phyloP scores from a whole-genome alignment of 257 asterid genomes.

The Lavandula angustifolia region DNA sequence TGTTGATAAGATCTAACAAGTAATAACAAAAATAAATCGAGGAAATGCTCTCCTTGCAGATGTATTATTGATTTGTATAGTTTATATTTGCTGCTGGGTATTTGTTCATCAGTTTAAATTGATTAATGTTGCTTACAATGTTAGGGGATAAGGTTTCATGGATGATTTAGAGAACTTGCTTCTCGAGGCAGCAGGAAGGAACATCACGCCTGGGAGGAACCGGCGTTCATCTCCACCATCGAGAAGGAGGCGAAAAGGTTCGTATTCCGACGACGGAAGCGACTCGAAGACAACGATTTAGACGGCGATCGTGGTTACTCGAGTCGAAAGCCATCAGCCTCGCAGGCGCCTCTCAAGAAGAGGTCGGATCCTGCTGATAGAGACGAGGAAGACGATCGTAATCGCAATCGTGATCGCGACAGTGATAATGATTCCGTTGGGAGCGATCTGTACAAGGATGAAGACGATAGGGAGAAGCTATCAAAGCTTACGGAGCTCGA shows the following conservation, averaged over 20 bases:
- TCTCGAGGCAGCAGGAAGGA: slow-evolving; percentile 93
- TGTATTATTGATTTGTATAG: slow-evolving; percentile 9
- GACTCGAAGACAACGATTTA: slow-evolving; percentile 80
- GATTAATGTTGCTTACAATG: slow-evolving; percentile 21
- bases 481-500: slow-evolving; percentile 84
- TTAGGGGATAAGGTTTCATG: slow-evolving; percentile 42
- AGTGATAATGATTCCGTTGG: slow-evolving; percentile 96
- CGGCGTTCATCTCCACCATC: slow-evolving; percentile 71
- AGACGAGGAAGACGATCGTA: slow-evolving; percentile 48
- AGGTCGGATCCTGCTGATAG: slow-evolving; percentile 76
- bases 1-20: slow-evolving; percentile 17
- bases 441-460: slow-evolving; percentile 90
- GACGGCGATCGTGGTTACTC: slow-evolving; percentile 80
- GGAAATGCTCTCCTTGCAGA: neutral
- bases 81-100: slow-evolving; percentile 18
- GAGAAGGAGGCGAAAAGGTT: slow-evolving; percentile 55
- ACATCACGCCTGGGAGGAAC: slow-evolving; percentile 57
- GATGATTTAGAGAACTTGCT: slow-evolving; percentile 83
- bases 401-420: slow-evolving; percentile 43
- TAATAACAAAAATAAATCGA: neutral
- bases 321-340: slow-evolving; percentile 68
- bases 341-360: slow-evolving; percentile 92
- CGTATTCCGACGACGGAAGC: slow-evolving; percentile 82
- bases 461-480: slow-evolving; percentile 84
- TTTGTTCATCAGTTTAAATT: slow-evolving; percentile 8